These are phyloP conservation scores for Yarrowia yakushimensis DNA, from an alignment of 805 yeast genomes.

Conservation along the genomic window DNA sequence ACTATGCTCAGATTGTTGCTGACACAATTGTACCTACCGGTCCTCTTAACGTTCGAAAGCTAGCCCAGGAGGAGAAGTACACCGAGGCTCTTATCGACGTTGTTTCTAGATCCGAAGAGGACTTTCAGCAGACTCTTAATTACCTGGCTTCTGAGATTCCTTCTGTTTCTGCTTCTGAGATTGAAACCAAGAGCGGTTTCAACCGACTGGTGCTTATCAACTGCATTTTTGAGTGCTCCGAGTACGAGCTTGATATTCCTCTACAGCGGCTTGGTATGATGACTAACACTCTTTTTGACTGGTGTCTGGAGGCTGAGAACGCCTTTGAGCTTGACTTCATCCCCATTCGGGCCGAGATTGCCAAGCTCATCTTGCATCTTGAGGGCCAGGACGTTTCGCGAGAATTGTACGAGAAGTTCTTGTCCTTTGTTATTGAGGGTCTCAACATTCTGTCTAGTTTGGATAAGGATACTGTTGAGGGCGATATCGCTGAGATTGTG, in stretches of 20 bases:
- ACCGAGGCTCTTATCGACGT: slow-evolving; percentile 7
- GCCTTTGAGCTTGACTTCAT: slow-evolving; percentile 57
- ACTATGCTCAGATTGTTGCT: slow-evolving; percentile 12
- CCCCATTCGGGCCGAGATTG: slow-evolving; percentile 49
- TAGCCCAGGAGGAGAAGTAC: neutral
- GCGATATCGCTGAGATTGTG: slow-evolving; percentile 20
- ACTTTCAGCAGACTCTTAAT: slow-evolving; percentile 16
- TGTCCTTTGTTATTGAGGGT: slow-evolving; percentile 1
- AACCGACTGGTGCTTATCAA: slow-evolving; percentile 9
- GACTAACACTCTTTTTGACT: slow-evolving; percentile 48
- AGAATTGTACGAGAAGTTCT: slow-evolving; percentile 15
- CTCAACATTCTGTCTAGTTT: slow-evolving; percentile 11
- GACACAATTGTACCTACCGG: neutral
- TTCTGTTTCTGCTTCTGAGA: slow-evolving; percentile 3
- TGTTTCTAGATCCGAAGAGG: slow-evolving; percentile 5
- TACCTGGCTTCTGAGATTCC: slow-evolving; percentile 24
- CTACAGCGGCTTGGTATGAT: slow-evolving; percentile 64
- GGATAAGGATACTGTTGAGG: slow-evolving; percentile 1
- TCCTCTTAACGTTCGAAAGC: neutral
- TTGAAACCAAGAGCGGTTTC: slow-evolving; percentile 11
- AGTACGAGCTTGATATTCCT: slow-evolving; percentile 41
- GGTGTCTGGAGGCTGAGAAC: slow-evolving; percentile 57
- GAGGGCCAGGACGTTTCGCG: slow-evolving; percentile 6
- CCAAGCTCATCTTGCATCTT: slow-evolving; percentile 43
- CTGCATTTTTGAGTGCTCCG: neutral